A percentile compares a stretch with the other conserved stretches of the same genome.
phyloP scores from a whole-genome alignment of 305 asterid species.

The Fraxinus velutina region DNA sequence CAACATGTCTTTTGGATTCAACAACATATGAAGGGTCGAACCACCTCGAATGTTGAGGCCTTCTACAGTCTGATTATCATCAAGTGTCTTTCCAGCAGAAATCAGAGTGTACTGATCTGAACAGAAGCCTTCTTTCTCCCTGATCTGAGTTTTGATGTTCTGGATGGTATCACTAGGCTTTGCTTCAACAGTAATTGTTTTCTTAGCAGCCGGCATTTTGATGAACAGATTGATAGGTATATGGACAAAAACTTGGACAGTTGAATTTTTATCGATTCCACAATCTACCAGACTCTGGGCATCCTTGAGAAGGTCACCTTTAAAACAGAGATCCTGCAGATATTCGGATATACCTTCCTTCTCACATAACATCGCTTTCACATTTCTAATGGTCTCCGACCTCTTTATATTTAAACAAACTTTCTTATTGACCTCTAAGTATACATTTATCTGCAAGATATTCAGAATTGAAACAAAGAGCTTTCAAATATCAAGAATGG shows the following conservation, averaged over 20 bases:
- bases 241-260: constrained; percentile 12
- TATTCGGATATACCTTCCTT: constrained; percentile 27
- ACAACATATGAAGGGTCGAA: constrained; percentile 27
- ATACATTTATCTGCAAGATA: constrained; percentile 23
- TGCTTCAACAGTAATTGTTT: constrained; percentile 4
- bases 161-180: constrained; percentile 20
- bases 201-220: constrained; percentile 9
- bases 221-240: constrained; percentile 9
- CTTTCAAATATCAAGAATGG: not conserved
- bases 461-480: not conserved
- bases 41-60: constrained; percentile 2
- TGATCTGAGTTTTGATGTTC: constrained; percentile 20
- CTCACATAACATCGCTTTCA: constrained; percentile 18
- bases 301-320: constrained; percentile 14
- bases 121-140: constrained; percentile 12
- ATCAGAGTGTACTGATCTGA: not conserved
- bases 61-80: constrained; percentile 19
- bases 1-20: constrained; percentile 3
- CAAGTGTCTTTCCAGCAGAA: constrained; percentile 20
- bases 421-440: constrained; percentile 19
- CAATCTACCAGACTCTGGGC: constrained; percentile 18
- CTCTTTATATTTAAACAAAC: constrained; percentile 19
- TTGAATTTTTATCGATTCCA: constrained; percentile 17
- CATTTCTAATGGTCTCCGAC: constrained; percentile 21
- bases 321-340: constrained; percentile 20